Base-by-base conservation (phyloP, 371 early-diverging fungal genomes). In the Mortierella sp. region DNA sequence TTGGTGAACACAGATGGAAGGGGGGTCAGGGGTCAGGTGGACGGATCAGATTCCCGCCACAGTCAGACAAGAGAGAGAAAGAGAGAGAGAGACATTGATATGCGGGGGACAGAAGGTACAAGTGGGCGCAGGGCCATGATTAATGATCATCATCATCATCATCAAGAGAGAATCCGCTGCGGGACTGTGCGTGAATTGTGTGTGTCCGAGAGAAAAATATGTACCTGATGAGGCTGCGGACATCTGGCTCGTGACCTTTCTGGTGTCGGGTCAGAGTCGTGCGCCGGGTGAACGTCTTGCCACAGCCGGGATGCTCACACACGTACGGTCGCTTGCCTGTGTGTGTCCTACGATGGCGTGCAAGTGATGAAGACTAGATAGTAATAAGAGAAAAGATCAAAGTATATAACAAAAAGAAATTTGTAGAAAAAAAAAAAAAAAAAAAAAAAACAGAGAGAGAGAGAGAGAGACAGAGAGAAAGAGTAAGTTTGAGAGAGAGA, bases 181-280 rank as follows among this genome's bases (percentile, higher is more conserved):
- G 6, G 82, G 80, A 15, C 80, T 83, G 48, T 83, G 83, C 0
- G 80, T 83, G 29, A 80, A 72, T 7, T 80, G 65, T 25, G 81
- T 80, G 21, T 80, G 75, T 18, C 82, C 83, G 62, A 80, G 65
- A 19, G 81, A 81, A 11, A 80, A 72, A n/a, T 74, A 71, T 70
- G 75, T 75, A 77, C 77, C 77, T 73, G 57, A 79, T 72, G 26
- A 79, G 73, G 43, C 70, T 73, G 48, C 64, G 66, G 47, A 79
- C 66, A 45, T 72, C 73, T 28, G 73, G 73, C 44, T 81, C 80
- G 57, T 83, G 84, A 6, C 76, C 84, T 68, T 84, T 82, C 61
- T 85, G 87, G 53, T 92, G 92, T 47, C 91, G 82, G 12, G 88
- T 88, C 28, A 92, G 73, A n/a, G 89, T 91, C n/a, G 89, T 89